phyloP scores from a whole-genome alignment of 108 stramenopile genomes.

The Nannochloropsis oceanica region DNA sequence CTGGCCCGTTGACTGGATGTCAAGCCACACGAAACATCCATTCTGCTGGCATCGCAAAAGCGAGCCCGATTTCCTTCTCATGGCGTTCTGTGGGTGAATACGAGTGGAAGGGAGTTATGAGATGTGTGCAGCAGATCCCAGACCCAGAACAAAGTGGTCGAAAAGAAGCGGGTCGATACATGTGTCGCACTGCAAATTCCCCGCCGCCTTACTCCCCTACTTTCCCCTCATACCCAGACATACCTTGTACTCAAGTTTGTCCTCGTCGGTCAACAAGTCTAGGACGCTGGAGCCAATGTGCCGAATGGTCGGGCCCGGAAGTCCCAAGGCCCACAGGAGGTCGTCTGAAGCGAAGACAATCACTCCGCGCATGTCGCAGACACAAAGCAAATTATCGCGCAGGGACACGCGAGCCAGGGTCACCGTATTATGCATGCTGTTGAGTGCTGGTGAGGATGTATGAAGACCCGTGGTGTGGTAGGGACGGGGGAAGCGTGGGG shows the following conservation, averaged over 20 bases:
- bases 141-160: too few species aligned
- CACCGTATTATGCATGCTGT: not conserved
- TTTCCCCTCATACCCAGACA: not conserved
- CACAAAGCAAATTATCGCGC: not conserved
- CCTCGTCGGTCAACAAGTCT: not conserved
- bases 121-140: too few species aligned
- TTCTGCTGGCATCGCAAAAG: not conserved
- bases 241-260: not conserved
- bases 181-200: not conserved
- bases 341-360: not conserved
- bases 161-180: too few species aligned
- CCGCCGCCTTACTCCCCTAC: not conserved
- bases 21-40: not conserved
- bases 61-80: not conserved
- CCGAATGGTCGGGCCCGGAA: not conserved
- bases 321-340: not conserved
- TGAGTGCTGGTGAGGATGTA: not conserved
- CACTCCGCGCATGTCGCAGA: not conserved
- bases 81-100: not conserved
- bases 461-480: not conserved
- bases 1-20: not conserved
- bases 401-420: not conserved
- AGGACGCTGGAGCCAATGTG: not conserved
- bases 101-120: too few species aligned
- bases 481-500: not conserved